Conservation (phyloP, 495 filamentous ascomycete species). For the Entonaema liquescens region DNA sequence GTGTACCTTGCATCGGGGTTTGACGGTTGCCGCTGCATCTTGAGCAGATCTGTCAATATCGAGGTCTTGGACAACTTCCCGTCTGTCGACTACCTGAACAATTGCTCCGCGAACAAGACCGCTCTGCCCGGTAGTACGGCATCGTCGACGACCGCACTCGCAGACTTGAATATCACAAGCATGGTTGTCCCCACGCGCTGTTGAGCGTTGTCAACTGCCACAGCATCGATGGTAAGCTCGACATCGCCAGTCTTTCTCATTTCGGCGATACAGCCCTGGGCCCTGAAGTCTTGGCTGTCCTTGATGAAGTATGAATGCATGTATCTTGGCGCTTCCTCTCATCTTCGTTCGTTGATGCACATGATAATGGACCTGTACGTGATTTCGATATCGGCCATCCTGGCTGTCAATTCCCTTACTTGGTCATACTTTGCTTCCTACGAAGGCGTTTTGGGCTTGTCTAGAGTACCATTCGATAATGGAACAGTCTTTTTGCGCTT, state of each 20-base stretch:
- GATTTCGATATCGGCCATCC: conserved; percentile 26
- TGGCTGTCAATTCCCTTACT: not conserved
- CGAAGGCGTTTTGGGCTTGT: not conserved
- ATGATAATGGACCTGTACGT: conserved; percentile 25
- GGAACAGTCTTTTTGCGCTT: not conserved
- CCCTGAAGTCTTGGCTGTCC: conserved; percentile 37
- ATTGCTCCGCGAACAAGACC: conserved; percentile 33
- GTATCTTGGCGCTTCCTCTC: conserved; percentile 31
- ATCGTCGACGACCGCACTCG: not conserved
- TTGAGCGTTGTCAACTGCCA: conserved; percentile 31
- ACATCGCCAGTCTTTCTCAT: conserved; percentile 30
- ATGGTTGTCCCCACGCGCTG: conserved; percentile 19
- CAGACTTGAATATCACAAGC: conserved; percentile 7
- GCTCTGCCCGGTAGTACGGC: conserved; percentile 11
- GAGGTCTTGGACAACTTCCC: conserved; percentile 40
- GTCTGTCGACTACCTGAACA: conserved; percentile 33
- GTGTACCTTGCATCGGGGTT: conserved; percentile 13
- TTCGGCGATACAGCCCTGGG: conserved; percentile 35
- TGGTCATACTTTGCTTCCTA: not conserved
- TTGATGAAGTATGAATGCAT: conserved; percentile 33
- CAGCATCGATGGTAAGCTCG: conserved; percentile 31
- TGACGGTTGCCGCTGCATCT: conserved; percentile 31
- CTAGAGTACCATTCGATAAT: not conserved
- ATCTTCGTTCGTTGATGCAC: conserved; percentile 36
- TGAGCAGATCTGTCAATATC: conserved; percentile 29